These are phyloP conservation scores for Spergularia marina DNA, from an alignment of 148 eudicot genomes.

Conservation along the genomic window DNA sequence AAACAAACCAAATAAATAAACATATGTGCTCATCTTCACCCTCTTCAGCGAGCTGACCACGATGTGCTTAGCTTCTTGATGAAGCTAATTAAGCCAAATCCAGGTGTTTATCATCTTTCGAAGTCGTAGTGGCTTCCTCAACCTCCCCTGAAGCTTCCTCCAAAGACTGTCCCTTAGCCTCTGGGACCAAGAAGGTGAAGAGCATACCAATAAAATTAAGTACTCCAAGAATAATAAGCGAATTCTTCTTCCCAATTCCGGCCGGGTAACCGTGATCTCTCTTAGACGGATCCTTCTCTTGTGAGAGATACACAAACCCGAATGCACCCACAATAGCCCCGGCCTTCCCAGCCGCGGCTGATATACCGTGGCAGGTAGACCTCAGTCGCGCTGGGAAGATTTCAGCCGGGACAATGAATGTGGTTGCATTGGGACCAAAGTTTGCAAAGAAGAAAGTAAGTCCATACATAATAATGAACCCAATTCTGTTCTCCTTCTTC, in stretches of 20 bases:
- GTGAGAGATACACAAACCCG: constrained; percentile 51
- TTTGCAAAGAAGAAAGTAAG: constrained; percentile 62
- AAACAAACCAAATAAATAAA: no score
- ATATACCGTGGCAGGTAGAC: constrained; percentile 63
- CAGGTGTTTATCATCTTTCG: background rate
- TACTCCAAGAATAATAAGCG: constrained; percentile 40
- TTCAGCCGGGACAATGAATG: constrained; percentile 62
- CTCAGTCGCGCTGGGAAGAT: constrained; percentile 57
- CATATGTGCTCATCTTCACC: no score
- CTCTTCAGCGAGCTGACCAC: no score
- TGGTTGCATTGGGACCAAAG: constrained; percentile 65
- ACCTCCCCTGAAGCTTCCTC: constrained; percentile 47
- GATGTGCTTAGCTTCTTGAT: no score
- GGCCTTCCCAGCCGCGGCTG: constrained; percentile 60
- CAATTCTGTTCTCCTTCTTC: constrained; percentile 31
- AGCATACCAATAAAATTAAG: constrained; percentile 45
- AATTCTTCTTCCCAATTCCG: constrained; percentile 50
- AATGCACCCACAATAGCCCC: constrained; percentile 60
- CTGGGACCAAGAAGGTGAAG: constrained; percentile 53
- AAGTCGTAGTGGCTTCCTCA: background rate
- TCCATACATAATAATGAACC: constrained; percentile 50
- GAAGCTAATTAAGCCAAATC: no score
- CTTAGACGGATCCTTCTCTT: constrained; percentile 31
- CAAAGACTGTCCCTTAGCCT: constrained; percentile 51
- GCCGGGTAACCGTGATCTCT: constrained; percentile 49